Evolutionary conservation across 208 protist species (phyloP), one percentile per base, ranked within the genome.

Genomic region (Trypanosoma lewisi): DNA sequence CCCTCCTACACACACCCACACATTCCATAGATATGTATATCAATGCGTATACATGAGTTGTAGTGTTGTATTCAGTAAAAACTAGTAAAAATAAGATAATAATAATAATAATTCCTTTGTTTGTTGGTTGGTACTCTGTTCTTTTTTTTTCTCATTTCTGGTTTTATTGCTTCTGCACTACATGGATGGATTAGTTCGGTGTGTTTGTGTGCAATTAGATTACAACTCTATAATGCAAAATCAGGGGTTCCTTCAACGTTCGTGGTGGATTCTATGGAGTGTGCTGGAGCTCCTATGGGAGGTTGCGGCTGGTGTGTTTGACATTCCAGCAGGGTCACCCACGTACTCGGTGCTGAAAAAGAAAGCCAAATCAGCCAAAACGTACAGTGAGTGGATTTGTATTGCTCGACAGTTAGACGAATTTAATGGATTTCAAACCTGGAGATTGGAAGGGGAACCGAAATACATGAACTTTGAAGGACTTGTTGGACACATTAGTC

Each of bases 311-410:
- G 79, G 71, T 19, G 51, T 86, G 17, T 63, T 82, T 12, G 76
- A 67, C 17, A 80, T 83, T 50, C 73, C 75, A 4, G 74, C 67
- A 23, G 54, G 56, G 25, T 72, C 70, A 14, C 76, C 73, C 12
- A 66, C 68, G 33, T 71, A 73, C 48, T 67, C 59, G 9, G 72
- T 60, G 12, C 63, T 82, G 25, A 28, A 48, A 17, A 63, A 58
- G 19, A 68, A 63, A 37, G 62, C 68, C 31, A 48, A 37, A 30
- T 37, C 39, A 19, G 53, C 71, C 16, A 47, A 21, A 30, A 70
- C 74, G 28, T 90, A 83, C 53, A 48, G 59, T 39, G 75, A 83
- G 39, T 87, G 83, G 83, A 56, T 75, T 23, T 67, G 51, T 25
- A 63, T 78, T 27, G 75, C 75, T 34, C 54, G 70, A 42, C 65